Base-by-base conservation (phyloP, 2,329 filamentous ascomycete genomes). In the Dendrostoma leiphaemia region DNA sequence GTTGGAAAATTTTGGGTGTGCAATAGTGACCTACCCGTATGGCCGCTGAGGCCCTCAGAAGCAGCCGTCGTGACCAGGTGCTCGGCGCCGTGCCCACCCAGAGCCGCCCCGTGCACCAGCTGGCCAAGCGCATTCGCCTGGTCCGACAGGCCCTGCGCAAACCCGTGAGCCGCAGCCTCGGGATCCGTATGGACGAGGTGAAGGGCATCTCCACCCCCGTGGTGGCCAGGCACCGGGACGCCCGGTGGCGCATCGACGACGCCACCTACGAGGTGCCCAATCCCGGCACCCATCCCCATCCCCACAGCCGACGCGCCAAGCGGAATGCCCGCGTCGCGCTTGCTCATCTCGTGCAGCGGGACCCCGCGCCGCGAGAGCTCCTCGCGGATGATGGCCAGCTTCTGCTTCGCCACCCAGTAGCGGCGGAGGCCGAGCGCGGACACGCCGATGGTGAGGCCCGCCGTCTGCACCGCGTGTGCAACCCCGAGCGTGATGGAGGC, bases 331-430 rank as follows among this genome's bases (percentile, higher is more conserved):
- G 54, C 54, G 28, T 57, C 54, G 6, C 54, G 54, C 34, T 57
- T 57, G 38, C 31, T 50, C 54, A 57, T 49, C 10, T 53, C 54
- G 34, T 57, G 54, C 0, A 57, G 54, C 6, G 54, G 38, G 17
- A 57, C 54, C 15, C 54, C 54, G 17, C 54, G 54, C 40, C 13
- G 28, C 9, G 54, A 46, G 23, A 57, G 54, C 44, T 57, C 54
- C 28, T 49, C 54, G 23, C 54, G 54, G 40, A 57, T 57, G 50
- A 57, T 49, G 32, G 50, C 34, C 17, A 57, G 54, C 46, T 57
- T 54, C 35, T 47, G 40, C 46, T 44, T 47, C 12, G 51, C 51
- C 13, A 57, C 45, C 29, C 38, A 57, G 51, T 54, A 57, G 10
- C 54, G 46, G n/a, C 54, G 51, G 13, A 57, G 47, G 10, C 46